phyloP scores from a whole-genome alignment of 805 yeast species.

The Kodamaea kaohsiungensis region DNA sequence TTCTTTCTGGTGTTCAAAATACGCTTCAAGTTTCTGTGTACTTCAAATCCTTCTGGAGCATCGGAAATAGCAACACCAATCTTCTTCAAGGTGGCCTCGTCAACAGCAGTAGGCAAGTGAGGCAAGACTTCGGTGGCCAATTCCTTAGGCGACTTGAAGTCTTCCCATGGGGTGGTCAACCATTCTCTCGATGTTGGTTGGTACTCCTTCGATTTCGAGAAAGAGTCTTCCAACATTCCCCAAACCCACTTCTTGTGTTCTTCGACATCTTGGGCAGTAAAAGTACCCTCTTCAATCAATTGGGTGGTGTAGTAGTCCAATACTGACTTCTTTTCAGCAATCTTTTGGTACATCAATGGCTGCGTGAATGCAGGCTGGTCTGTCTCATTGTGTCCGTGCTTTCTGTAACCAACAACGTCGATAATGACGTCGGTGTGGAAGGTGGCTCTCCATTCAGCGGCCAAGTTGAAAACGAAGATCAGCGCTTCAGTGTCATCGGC shows the following conservation, averaged over 20 bases:
- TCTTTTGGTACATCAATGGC: conserved; percentile 93
- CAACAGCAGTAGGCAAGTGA: conserved; percentile 92
- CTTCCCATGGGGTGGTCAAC: conserved; percentile 99
- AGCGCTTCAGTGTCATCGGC: conserved; percentile 97
- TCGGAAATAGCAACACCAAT: conserved; percentile 79
- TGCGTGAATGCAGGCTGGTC: conserved; percentile 99
- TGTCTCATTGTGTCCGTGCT: conserved; percentile 98
- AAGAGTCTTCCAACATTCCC: conserved; percentile 89
- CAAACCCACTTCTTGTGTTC: conserved; percentile 99
- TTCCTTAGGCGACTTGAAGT: conserved; percentile 96
- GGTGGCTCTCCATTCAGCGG: conserved; percentile 97
- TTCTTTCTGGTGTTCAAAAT: conserved; percentile 86
- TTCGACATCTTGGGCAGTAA: conserved; percentile 84
- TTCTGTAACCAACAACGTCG: conserved; percentile 98
- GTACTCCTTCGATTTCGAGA: conserved; percentile 84
- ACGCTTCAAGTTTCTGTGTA: conserved; percentile 95
- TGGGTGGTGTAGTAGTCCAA: conserved; percentile 81
- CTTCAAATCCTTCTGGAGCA: conserved; percentile 84
- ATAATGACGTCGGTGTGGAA: conserved; percentile 96
- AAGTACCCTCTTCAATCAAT: conserved; percentile 82
- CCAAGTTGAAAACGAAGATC: conserved; percentile 88
- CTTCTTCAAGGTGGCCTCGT: conserved; percentile 65
- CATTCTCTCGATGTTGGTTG: conserved; percentile 92
- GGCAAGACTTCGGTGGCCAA: conserved; percentile 94
- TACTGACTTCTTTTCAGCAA: conserved; percentile 86